A percentile compares a stretch with the other conserved stretches of the same genome.
Conservation (phyloP, 2,329 filamentous ascomycete genomes). For the Gremmenia infestans region DNA sequence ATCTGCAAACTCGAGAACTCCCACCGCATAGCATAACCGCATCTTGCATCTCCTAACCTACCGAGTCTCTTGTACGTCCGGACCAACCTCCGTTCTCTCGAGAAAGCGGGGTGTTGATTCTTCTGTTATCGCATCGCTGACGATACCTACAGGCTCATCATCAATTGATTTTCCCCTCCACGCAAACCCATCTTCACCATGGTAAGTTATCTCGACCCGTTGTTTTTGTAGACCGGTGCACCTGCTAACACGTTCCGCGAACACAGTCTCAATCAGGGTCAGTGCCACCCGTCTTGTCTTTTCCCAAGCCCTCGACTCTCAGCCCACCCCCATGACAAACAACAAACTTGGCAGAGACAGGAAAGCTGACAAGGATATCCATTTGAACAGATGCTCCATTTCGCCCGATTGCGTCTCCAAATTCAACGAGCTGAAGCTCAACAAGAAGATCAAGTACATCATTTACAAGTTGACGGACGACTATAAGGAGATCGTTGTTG, state of each 20-base stretch:
- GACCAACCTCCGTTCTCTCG: background rate
- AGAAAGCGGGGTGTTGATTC: slow-evolving; percentile 1
- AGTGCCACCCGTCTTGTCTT: slow-evolving; percentile 34
- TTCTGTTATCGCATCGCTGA: slow-evolving; percentile 17
- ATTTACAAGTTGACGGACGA: slow-evolving; percentile 84
- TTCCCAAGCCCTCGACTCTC: slow-evolving; percentile 5
- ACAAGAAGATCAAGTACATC: slow-evolving; percentile 79
- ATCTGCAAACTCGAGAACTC: background rate
- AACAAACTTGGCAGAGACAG: background rate
- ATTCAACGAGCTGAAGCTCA: slow-evolving; percentile 81
- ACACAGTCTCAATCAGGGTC: slow-evolving; percentile 64
- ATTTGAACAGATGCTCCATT: slow-evolving; percentile 58
- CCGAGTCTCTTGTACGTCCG: background rate
- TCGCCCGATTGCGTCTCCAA: slow-evolving; percentile 62
- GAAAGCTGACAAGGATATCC: slow-evolving; percentile 9
- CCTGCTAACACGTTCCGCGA: slow-evolving; percentile 16
- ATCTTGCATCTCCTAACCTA: background rate
- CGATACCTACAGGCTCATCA: slow-evolving; percentile 10
- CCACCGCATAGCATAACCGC: background rate
- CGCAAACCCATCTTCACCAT: slow-evolving; percentile 16
- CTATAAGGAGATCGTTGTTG: slow-evolving; percentile 76
- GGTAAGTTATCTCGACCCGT: slow-evolving; percentile 6
- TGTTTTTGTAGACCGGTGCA: background rate
- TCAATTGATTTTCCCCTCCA: slow-evolving; percentile 14
- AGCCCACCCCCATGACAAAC: background rate